Conservation (phyloP, 192 early-diverging fungal genomes). For the Coemansia sp. region DNA sequence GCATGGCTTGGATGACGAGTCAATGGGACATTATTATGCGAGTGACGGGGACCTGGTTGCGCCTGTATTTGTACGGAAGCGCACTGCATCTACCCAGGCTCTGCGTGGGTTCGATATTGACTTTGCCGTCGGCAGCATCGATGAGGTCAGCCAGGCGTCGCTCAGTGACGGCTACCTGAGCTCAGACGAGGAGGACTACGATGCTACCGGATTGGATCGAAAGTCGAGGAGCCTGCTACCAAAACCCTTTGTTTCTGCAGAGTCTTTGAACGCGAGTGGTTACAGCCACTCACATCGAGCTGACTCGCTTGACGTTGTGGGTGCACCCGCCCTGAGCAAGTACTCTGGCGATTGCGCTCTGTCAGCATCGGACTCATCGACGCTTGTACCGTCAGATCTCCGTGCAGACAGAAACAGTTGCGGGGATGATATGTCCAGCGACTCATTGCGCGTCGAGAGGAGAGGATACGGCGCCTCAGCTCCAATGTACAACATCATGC, state of each 20-base stretch:
- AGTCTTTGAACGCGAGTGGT: background rate
- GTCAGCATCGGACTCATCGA: slow-evolving; percentile 36
- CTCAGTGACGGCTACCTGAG: background rate
- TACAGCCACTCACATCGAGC: slow-evolving; percentile 4
- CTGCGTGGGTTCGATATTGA: slow-evolving; percentile 39
- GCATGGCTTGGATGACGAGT: background rate
- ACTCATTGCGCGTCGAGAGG: background rate
- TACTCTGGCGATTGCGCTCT: slow-evolving; percentile 20
- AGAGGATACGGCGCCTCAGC: slow-evolving; percentile 1
- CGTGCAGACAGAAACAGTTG: background rate
- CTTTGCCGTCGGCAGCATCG: slow-evolving; percentile 3
- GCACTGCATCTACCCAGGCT: slow-evolving; percentile 49
- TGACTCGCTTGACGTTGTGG: background rate
- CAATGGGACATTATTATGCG: background rate
- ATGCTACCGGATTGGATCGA: background rate
- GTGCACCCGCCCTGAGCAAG: slow-evolving; percentile 12
- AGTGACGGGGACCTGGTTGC: background rate
- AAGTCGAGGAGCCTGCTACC: background rate
- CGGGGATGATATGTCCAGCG: background rate
- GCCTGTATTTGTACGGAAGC: slow-evolving; percentile 23
- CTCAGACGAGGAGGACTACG: background rate
- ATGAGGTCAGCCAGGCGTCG: background rate
- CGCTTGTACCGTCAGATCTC: slow-evolving; percentile 20
- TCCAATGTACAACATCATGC: background rate
- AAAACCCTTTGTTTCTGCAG: background rate